Base-by-base conservation (phyloP, 2,329 filamentous ascomycete species). In the Coleophoma eucalyptorum region DNA sequence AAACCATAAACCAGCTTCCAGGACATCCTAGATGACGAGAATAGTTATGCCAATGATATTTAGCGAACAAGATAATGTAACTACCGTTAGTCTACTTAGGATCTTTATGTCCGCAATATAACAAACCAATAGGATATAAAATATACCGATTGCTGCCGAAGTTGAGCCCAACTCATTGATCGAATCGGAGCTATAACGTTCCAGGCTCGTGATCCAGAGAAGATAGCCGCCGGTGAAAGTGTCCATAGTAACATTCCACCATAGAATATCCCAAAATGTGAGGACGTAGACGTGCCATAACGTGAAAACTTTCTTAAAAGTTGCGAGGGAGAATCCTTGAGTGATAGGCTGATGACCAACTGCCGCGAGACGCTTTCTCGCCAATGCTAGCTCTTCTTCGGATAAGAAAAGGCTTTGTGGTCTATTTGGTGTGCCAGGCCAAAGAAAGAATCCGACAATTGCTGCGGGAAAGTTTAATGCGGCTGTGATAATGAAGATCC, bases 41-140 rank as follows among this genome's bases (percentile, higher is more conserved):
- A 81, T 77, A 18, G 76, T 66, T 15, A 78, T 58, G 1, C 77
- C 78, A 35, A 77, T 69, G 21, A 73, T 69, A 53, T 81, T 81
- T 71, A 73, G 77, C 0, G 16, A 16, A 12, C 3, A 69, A 0
- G 78, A 64, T 0, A 76, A 0, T 2, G 77, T 79, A 43, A 83
- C 81, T 1, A 74, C 79, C 70, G 75, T 78, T 0, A 75, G 73
- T 0, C 76, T n/a, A n/a, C 77, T 2, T 60, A 3, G 77, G 55
- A 2, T 80, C 67, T 58, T 80, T 79, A 0, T 77, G 78, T 0
- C 70, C 68, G n/a, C n/a, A n/a, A n/a, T n/a, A 53, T 83, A 82
- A 59, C 73, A 76, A 32, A 78, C 68, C 40, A 76, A 67, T 0
- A 81, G 63, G 0, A 71, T 75, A 56, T 79, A 82, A 47, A 81